Percentiles rank a stretch among this genome's conserved stretches.
These are phyloP conservation scores for Eurotiales sp. DNA, from an alignment of 2,329 filamentous ascomycete species.

Conservation along the genomic window DNA sequence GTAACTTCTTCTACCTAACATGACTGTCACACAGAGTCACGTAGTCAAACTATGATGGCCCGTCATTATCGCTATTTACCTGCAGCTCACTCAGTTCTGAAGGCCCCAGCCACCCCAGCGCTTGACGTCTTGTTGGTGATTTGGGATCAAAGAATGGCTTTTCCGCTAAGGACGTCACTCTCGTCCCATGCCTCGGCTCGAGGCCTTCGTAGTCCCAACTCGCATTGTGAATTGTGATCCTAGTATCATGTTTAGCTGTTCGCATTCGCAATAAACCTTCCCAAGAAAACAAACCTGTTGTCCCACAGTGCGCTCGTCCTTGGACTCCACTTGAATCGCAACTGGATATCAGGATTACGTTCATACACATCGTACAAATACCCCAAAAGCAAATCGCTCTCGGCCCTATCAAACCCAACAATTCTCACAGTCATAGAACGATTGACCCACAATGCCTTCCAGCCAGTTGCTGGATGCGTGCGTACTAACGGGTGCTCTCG, in stretches of 20 bases:
- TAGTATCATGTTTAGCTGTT: background rate
- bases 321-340: conserved; percentile 68
- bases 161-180: conserved; percentile 68
- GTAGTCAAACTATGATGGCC: background rate
- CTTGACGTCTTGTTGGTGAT: conserved; percentile 64
- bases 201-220: conserved; percentile 69
- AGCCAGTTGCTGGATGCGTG: conserved; percentile 68
- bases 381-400: conserved; percentile 64
- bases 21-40: too few species aligned
- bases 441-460: conserved; percentile 72
- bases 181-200: conserved; percentile 66
- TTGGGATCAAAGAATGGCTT: conserved; percentile 64
- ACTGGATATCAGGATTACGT: conserved; percentile 66
- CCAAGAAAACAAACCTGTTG: conserved; percentile 52
- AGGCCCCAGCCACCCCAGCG: conserved; percentile 59
- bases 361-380: conserved; percentile 69
- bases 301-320: conserved; percentile 67
- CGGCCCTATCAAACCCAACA: conserved; percentile 64
- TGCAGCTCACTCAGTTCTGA: conserved; percentile 39
- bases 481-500: conserved; percentile 65
- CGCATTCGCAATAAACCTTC: background rate
- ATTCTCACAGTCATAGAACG: conserved; percentile 65
- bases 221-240: conserved; percentile 68
- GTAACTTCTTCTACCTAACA: too few species aligned
- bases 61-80: conserved; percentile 15